These are phyloP conservation scores for Mycena haematopus DNA, from an alignment of 768 basidiomycete species.

Conservation along the genomic window DNA sequence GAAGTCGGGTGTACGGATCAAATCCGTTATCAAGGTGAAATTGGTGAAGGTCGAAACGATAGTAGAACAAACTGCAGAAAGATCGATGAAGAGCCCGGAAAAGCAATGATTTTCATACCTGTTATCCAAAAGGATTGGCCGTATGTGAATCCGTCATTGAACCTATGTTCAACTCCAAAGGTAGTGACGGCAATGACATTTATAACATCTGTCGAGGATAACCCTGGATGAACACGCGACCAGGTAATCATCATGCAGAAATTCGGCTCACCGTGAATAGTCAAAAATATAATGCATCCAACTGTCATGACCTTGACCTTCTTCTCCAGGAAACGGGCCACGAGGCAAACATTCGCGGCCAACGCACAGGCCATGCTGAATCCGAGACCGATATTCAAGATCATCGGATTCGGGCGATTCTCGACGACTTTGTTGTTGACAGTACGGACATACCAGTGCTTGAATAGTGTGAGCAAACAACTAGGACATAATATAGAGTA, in stretches of 20 bases:
- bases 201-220: slow-evolving; percentile 66
- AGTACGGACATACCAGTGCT: slow-evolving; percentile 72
- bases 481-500: neutral
- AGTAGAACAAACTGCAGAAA: slow-evolving; percentile 63
- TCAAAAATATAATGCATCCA: slow-evolving; percentile 65
- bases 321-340: slow-evolving; percentile 76
- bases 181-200: slow-evolving; percentile 63
- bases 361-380: slow-evolving; percentile 74
- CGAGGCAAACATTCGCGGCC: slow-evolving; percentile 70
- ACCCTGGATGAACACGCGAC: slow-evolving; percentile 15
- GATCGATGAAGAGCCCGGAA: neutral
- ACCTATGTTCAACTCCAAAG: slow-evolving; percentile 69
- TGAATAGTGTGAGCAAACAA: neutral
- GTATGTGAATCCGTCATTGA: slow-evolving; percentile 73
- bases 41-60: slow-evolving; percentile 70
- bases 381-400: slow-evolving; percentile 66
- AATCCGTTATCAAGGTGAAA: slow-evolving; percentile 69
- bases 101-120: slow-evolving; percentile 1
- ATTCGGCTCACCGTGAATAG: slow-evolving; percentile 67
- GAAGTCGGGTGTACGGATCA: slow-evolving; percentile 66
- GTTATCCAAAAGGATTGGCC: slow-evolving; percentile 80
- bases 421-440: slow-evolving; percentile 52
- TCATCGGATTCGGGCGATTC: slow-evolving; percentile 54
- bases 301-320: slow-evolving; percentile 68
- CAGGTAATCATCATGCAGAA: neutral